Evolutionary conservation across 108 stramenopile genomes (phyloP).

Genomic region (Nitzschia inconspicua): DNA sequence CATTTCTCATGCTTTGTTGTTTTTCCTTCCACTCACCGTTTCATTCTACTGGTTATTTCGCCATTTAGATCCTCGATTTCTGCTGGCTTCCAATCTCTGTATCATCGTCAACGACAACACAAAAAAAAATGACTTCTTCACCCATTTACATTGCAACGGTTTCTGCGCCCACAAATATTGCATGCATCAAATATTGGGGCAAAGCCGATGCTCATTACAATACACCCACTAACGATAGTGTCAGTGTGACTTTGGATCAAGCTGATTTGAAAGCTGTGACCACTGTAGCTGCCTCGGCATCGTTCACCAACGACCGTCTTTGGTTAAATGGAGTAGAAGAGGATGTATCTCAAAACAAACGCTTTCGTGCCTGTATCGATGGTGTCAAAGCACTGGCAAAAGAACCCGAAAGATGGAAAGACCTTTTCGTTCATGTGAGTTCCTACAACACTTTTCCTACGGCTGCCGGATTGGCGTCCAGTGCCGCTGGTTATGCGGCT

Average conservation of each 20-base stretch:
- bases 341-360: constrained; percentile 41
- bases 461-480: constrained; percentile 92
- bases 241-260: constrained; percentile 91
- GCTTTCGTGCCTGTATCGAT: constrained; percentile 83
- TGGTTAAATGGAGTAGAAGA: constrained; percentile 95
- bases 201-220: constrained; percentile 88
- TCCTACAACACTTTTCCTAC: constrained; percentile 97
- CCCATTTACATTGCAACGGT: constrained; percentile 79
- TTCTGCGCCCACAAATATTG: constrained; percentile 95
- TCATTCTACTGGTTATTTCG: too few species aligned
- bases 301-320: constrained; percentile 80
- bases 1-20: too few species aligned
- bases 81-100: too few species aligned
- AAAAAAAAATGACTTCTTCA: constrained; percentile 4
- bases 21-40: too few species aligned
- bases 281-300: constrained; percentile 72
- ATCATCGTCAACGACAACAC: not conserved
- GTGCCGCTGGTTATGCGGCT: constrained; percentile 94
- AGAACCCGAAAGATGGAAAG: constrained; percentile 65
- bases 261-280: constrained; percentile 92
- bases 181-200: constrained; percentile 98
- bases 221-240: constrained; percentile 92
- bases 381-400: constrained; percentile 59
- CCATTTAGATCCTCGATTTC: too few species aligned
- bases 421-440: constrained; percentile 77